These are phyloP conservation scores for Acanthochlamys bracteata DNA, from an alignment of 106 monocot genomes.

Conservation along the genomic window DNA sequence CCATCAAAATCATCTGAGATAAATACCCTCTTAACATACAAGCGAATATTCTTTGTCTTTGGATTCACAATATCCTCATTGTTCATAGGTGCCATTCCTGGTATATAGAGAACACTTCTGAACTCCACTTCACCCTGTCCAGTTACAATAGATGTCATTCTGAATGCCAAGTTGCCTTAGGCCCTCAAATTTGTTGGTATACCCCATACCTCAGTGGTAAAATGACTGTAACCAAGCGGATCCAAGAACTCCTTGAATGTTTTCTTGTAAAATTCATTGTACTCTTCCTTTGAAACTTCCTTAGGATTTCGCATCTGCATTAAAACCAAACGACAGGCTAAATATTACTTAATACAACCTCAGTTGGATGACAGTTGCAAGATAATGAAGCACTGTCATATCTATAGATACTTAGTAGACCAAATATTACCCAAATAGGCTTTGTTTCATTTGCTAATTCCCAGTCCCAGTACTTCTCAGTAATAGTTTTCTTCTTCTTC, in stretches of 20 bases:
- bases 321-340: background rate
- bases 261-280: constrained; percentile 89
- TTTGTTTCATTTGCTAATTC: constrained; percentile 98
- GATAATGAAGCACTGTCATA: too few relatives aligned
- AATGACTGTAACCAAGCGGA: constrained; percentile 78
- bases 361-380: background rate
- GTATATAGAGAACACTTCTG: constrained; percentile 89
- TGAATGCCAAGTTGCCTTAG: too few relatives aligned
- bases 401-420: background rate
- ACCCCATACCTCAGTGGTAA: constrained; percentile 74
- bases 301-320: constrained; percentile 84
- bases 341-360: background rate
- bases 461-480: constrained; percentile 99
- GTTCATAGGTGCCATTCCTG: constrained; percentile 93
- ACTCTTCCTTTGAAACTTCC: constrained; percentile 81
- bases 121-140: constrained; percentile 95
- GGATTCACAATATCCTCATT: constrained; percentile 91
- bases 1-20: constrained; percentile 99
- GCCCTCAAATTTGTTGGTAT: background rate
- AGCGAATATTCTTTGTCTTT: constrained; percentile 91
- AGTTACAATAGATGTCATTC: background rate
- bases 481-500: constrained; percentile 87
- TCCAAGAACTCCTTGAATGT: constrained; percentile 96
- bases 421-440: constrained; percentile 75
- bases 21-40: constrained; percentile 95